Base-by-base conservation (phyloP, 306 rosid species). In the Sindora glabra region DNA sequence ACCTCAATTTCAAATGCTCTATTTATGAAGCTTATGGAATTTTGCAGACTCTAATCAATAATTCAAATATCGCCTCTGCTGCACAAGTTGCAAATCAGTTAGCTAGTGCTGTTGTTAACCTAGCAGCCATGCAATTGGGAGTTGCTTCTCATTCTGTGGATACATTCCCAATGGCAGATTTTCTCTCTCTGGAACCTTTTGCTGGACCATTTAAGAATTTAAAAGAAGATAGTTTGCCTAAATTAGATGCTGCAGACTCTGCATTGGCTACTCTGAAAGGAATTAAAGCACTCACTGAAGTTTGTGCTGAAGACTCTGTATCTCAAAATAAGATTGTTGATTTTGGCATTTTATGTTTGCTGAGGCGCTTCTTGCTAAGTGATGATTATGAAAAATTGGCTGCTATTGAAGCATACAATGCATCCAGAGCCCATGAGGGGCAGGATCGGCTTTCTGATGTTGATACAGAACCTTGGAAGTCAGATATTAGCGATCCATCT, bases 321-420 rank as follows among this genome's bases (percentile, higher is more conserved):
- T 76, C 77, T 73, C 85, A 68, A 73, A 81, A 77, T 48, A 86
- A 75, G 65, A 78, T 88, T 69, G 77, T 75, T 51, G 86, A 81
- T 76, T 80, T 71, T 61, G 95, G 98, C 70, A 74, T 88, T 56
- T 68, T 92, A 57, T 72, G 87, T 69, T 77, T 92, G 74, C 75
- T 92, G 79, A 86, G 96, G 74, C 90, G 88, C 41, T 81, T 86
- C 78, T 66, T 92, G 67, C 69, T 92, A 72, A 49, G 77, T 54
- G 98, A 88, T 70, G 96, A 92, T 84, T 92, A 83, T 76, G 98
- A 92, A 75, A 88, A 82, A 78, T 77, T 92, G 70, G 84, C 96
- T 69, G 95, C 98, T 32, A 71, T 72, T 37, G 89, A 86, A 80
- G 86, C 95, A 19, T 92, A 92, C 55, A 87, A 88, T 86, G 96